These are phyloP conservation scores for Lindgomyces ingoldianus DNA, from an alignment of 495 filamentous ascomycete genomes.

Conservation along the genomic window DNA sequence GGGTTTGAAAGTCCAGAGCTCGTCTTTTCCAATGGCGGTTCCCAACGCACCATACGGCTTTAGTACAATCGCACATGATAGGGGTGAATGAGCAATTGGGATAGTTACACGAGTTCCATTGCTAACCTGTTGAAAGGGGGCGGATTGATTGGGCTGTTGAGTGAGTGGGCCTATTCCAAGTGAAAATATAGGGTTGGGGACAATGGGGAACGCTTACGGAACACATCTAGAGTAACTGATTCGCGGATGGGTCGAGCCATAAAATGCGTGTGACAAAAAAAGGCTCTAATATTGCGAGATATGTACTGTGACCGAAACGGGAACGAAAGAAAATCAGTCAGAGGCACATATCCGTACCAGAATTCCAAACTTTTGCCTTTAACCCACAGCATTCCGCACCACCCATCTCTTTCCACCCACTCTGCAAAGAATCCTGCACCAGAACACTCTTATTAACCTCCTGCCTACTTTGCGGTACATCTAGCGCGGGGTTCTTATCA, in stretches of 20 bases:
- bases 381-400: not conserved
- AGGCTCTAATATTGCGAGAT: too few relatives aligned
- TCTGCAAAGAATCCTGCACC: not conserved
- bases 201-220: not conserved
- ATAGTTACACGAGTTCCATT: not conserved
- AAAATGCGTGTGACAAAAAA: too few relatives aligned
- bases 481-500: not conserved
- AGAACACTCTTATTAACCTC: conserved; percentile 2
- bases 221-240: not conserved
- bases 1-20: not conserved
- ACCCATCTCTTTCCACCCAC: not conserved
- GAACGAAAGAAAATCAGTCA: too few relatives aligned
- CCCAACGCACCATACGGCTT: not conserved
- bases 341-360: not conserved
- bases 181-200: not conserved
- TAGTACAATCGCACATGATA: not conserved
- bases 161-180: not conserved
- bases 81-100: not conserved
- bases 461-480: not conserved
- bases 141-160: not conserved
- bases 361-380: not conserved
- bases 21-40: not conserved
- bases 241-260: not conserved
- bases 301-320: too few relatives aligned
- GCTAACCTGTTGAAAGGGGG: not conserved